Percentiles rank a stretch among this genome's conserved stretches.
phyloP scores from a whole-genome alignment of 2,329 filamentous ascomycete species.

The Penicillium sp. region DNA sequence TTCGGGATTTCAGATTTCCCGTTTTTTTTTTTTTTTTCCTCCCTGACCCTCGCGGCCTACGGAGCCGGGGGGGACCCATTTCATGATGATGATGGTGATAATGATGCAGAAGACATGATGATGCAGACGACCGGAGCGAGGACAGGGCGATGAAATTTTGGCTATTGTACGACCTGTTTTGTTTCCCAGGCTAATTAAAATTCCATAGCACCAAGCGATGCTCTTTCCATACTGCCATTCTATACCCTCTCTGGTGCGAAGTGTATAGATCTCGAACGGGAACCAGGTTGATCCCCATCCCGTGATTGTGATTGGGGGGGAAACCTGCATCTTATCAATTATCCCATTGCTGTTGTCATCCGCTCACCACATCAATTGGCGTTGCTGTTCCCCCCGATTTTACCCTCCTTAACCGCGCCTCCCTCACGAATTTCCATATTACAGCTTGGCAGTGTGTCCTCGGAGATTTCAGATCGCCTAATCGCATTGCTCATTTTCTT shows the following conservation, averaged over 20 bases:
- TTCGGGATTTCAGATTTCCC: neutral
- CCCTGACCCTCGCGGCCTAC: neutral
- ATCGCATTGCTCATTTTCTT: neutral
- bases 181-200: neutral
- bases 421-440: constrained; percentile 12
- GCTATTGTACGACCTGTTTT: too few species aligned
- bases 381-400: neutral
- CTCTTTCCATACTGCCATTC: neutral
- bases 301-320: constrained; percentile 4
- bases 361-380: constrained; percentile 12
- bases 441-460: neutral
- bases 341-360: constrained; percentile 36
- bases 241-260: neutral
- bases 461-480: neutral
- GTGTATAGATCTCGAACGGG: neutral
- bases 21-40: neutral
- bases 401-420: constrained; percentile 23
- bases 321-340: constrained; percentile 16
- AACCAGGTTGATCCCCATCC: neutral
- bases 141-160: too few species aligned
- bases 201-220: neutral
- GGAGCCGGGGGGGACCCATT: neutral
- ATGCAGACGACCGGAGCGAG: too few species aligned
- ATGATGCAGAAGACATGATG: neutral
- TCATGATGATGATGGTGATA: neutral